These are phyloP conservation scores for Irpex lacteus DNA, from an alignment of 1,284 basidiomycete species.

Conservation along the genomic window DNA sequence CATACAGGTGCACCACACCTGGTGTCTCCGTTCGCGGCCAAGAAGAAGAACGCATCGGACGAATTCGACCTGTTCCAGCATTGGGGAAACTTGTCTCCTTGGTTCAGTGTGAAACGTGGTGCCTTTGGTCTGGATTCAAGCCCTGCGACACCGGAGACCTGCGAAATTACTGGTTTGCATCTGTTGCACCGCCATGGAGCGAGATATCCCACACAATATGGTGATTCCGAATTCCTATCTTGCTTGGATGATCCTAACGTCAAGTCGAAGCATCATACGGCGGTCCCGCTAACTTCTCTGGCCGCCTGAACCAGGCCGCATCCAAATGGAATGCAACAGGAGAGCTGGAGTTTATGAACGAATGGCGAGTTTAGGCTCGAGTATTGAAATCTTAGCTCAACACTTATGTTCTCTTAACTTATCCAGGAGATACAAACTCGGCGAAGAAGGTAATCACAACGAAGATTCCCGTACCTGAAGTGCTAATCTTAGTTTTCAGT, in stretches of 20 bases:
- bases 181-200: conserved; percentile 81
- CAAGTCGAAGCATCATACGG: conserved; percentile 51
- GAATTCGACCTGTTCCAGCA: conserved; percentile 66
- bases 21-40: conserved; percentile 40
- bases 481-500: conserved; percentile 36
- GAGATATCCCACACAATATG: conserved; percentile 73
- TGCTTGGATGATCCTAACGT: background rate
- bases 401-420: conserved; percentile 9
- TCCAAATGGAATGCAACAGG: conserved; percentile 62
- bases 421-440: conserved; percentile 76
- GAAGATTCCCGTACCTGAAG: too few species aligned
- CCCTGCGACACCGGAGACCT: conserved; percentile 67
- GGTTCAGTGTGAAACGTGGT: conserved; percentile 71
- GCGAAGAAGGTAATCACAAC: conserved; percentile 58
- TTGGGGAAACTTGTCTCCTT: conserved; percentile 85
- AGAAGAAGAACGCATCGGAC: conserved; percentile 11
- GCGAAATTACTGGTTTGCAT: conserved; percentile 71
- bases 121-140: conserved; percentile 74
- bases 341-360: conserved; percentile 69
- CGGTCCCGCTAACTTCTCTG: conserved; percentile 64
- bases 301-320: conserved; percentile 51
- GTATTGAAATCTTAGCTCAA: background rate
- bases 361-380: conserved; percentile 46
- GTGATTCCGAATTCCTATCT: conserved; percentile 38
- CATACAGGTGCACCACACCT: conserved; percentile 71